Conservation (phyloP, 495 filamentous ascomycete genomes). For the Podospora fimiseda region DNA sequence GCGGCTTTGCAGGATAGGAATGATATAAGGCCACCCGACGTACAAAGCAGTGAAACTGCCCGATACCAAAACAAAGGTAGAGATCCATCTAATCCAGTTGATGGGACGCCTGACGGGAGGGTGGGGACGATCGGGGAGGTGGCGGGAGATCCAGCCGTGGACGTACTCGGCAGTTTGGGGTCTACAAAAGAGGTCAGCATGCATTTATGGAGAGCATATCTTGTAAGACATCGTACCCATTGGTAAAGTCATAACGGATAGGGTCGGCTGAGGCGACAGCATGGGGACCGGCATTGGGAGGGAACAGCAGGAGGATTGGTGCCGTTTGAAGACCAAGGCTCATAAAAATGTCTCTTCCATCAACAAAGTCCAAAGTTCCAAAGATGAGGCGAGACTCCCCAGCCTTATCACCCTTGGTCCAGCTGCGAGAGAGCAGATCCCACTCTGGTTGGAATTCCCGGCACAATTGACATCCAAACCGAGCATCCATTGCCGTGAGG, state of each 20-base stretch:
- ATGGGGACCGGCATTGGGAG: conserved; percentile 77
- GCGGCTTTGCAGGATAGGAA: conserved; percentile 83
- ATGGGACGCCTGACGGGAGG: conserved; percentile 73
- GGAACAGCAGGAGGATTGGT: conserved; percentile 82
- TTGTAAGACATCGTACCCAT: conserved; percentile 50
- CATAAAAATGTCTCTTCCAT: conserved; percentile 83
- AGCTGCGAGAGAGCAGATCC: conserved; percentile 81
- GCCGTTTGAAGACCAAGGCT: conserved; percentile 91
- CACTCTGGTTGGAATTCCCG: conserved; percentile 91
- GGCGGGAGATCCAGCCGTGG: conserved; percentile 69
- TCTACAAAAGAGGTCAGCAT: conserved; percentile 34
- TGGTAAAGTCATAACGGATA: conserved; percentile 78
- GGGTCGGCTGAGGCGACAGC: conserved; percentile 64
- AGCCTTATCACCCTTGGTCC: conserved; percentile 71
- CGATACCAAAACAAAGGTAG: conserved; percentile 58
- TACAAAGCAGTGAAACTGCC: conserved; percentile 61
- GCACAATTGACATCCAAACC: conserved; percentile 83
- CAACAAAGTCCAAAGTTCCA: conserved; percentile 79
- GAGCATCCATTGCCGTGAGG: conserved; percentile 77
- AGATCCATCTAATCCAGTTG: conserved; percentile 74
- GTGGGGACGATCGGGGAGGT: conserved; percentile 68
- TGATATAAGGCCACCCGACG: conserved; percentile 72
- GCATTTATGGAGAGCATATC: neutral
- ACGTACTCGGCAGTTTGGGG: conserved; percentile 69
- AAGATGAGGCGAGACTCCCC: conserved; percentile 69